Evolutionary conservation across 108 stramenopile genomes (phyloP).

Genomic region (Nannochloropsis salina): DNA sequence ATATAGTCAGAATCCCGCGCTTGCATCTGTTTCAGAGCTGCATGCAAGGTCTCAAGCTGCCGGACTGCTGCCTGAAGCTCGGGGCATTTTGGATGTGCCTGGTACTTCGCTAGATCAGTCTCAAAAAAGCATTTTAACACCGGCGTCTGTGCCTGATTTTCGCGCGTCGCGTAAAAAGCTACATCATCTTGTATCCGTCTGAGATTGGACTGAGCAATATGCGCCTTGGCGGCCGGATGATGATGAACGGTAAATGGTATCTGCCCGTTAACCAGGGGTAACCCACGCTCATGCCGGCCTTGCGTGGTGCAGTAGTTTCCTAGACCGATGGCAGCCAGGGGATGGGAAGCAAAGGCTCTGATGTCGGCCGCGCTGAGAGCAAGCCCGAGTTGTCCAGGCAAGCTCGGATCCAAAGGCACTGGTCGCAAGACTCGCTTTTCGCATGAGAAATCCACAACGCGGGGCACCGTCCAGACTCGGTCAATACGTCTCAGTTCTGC

Average conservation of each 20-base stretch:
- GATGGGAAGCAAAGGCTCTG: constrained; percentile 28
- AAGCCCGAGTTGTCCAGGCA: background rate
- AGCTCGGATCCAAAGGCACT: background rate
- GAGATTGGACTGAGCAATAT: constrained; percentile 37
- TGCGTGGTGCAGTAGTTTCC: constrained; percentile 24
- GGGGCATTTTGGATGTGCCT: background rate
- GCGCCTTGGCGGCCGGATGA: constrained; percentile 34
- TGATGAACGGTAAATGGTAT: constrained; percentile 34
- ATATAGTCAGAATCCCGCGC: constrained; percentile 6
- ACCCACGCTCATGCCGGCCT: constrained; percentile 28
- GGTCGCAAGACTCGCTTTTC: background rate
- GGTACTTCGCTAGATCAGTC: constrained; percentile 34
- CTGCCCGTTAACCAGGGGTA: background rate
- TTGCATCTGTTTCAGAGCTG: constrained; percentile 11
- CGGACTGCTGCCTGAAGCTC: background rate
- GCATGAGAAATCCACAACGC: constrained; percentile 18
- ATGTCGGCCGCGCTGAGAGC: constrained; percentile 29
- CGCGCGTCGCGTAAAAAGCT: constrained; percentile 28
- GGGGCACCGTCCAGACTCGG: background rate
- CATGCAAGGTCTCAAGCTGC: background rate
- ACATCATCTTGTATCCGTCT: constrained; percentile 38
- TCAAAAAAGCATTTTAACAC: constrained; percentile 34
- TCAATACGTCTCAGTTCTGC: background rate
- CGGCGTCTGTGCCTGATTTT: background rate
- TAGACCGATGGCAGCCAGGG: constrained; percentile 34